Percentiles rank a stretch among this genome's conserved stretches.
phyloP scores from a whole-genome alignment of 139 green algal species.

The Coelastrella sp. region DNA sequence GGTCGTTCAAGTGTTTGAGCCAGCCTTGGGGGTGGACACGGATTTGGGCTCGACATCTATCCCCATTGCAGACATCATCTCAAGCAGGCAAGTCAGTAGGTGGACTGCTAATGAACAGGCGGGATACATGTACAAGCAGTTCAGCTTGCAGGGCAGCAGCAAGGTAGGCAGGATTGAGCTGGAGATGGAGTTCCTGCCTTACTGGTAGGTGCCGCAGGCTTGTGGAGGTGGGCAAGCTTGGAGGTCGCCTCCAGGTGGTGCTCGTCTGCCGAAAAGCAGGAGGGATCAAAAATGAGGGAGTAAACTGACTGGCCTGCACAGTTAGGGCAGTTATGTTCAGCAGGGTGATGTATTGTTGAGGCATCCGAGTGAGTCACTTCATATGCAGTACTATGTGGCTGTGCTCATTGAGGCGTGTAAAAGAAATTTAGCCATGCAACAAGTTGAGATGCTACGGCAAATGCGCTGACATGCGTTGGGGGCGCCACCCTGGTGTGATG shows the following conservation, averaged over 20 bases:
- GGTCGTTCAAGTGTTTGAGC: constrained; percentile 13
- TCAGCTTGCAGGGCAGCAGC: not conserved
- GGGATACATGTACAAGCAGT: constrained; percentile 32
- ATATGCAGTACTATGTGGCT: too few relatives aligned
- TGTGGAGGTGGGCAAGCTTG: not conserved
- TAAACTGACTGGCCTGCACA: too few relatives aligned
- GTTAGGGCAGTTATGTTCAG: too few relatives aligned
- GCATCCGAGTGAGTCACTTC: too few relatives aligned
- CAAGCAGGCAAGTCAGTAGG: constrained; percentile 29
- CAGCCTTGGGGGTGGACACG: not conserved
- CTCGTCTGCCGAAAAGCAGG: not conserved
- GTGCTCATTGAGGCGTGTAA: too few relatives aligned
- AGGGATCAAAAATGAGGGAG: not conserved
- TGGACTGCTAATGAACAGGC: constrained; percentile 30
- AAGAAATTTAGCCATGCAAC: too few relatives aligned
- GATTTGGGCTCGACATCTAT: not conserved
- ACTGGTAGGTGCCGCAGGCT: constrained; percentile 3
- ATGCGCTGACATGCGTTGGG: too few relatives aligned
- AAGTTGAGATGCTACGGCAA: too few relatives aligned
- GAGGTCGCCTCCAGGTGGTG: not conserved
- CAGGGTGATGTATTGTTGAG: too few relatives aligned
- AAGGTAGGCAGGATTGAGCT: constrained; percentile 30
- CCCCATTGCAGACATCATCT: not conserved
- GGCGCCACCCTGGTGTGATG: too few relatives aligned
- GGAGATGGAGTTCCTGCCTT: constrained; percentile 50